Evolutionary conservation across 225 moss, liverwort and hornwort species (phyloP), one percentile per base, ranked within the genome.

Genomic region (Ulota crispa): DNA sequence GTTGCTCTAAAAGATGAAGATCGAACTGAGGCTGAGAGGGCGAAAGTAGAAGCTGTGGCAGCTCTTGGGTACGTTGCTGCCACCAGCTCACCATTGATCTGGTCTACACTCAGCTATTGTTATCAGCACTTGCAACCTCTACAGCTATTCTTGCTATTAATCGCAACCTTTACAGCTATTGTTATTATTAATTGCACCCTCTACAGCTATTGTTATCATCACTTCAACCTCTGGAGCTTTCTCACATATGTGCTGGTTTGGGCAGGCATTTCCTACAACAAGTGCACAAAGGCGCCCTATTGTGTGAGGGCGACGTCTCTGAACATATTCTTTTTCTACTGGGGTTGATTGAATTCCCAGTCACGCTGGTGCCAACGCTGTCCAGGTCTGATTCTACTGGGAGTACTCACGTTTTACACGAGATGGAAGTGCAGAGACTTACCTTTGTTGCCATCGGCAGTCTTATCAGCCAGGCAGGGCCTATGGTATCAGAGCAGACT

Each of bases 351-450:
- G 77, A 56, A 75, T 59, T 81, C 77, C 86, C 82, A 45, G 84
- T 80, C 28, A 68, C 81, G 26, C 77, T 70, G 31, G 68, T 32
- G 72, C 31, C 43, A 73, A 45, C 63, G 64, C 72, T 26, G 77
- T 57, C 78, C 80, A 78, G 72, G 57, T 31, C 70, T 45, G 87
- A 83, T 70, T 43, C 36, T 65, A 47, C 28, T 24, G 76, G 57
- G 76, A 65, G 24, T 21, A 70, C 56, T 28, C 79, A 77, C 67
- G 83, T 4, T 45, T 45, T 82, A 67, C 83, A 86, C 70, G 87
- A 88, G 32, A 74, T 85, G 82, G 89, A 91, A 70, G 80, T 81
- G 54, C 91, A 93, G 65, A 91, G 89, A 73, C 85, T 93, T 68
- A 57, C 87, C 4, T 88, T 89, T 32, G 85, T 84, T 74, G 81